Percentiles rank a stretch among this genome's conserved stretches.
phyloP scores from a whole-genome alignment of 2,329 filamentous ascomycete species.

The Dothideomycetes sp. region DNA sequence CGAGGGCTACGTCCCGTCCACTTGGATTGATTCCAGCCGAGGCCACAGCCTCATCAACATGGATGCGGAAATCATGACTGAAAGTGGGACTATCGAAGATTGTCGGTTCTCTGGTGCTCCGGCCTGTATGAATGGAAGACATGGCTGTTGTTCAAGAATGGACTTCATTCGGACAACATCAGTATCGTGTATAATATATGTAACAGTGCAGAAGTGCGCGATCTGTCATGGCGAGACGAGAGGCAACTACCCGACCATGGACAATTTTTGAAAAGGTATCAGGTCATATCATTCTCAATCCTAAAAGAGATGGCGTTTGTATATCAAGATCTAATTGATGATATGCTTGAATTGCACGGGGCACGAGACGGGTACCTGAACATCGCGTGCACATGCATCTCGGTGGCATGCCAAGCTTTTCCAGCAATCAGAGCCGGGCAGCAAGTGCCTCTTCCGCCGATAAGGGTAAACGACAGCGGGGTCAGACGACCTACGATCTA shows the following conservation, averaged over 20 bases:
- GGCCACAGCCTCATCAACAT: slow-evolving; percentile 68
- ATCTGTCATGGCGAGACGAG: background rate
- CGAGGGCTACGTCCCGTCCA: slow-evolving; percentile 80
- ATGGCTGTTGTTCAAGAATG: slow-evolving; percentile 1
- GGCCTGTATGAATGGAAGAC: slow-evolving; percentile 3
- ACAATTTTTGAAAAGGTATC: no score
- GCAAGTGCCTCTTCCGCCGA: background rate
- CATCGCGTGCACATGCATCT: no score
- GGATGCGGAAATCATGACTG: slow-evolving; percentile 71
- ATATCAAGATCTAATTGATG: no score
- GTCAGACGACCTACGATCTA: background rate
- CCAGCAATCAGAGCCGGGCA: no score
- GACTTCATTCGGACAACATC: background rate
- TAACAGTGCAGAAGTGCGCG: background rate
- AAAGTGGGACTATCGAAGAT: slow-evolving; percentile 75
- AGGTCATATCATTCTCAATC: no score
- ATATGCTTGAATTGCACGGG: no score
- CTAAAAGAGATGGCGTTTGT: no score
- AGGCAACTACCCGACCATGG: no score
- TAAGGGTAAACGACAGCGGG: background rate
- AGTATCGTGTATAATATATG: background rate
- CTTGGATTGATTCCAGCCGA: slow-evolving; percentile 89
- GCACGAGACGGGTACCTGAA: no score
- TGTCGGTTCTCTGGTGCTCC: slow-evolving; percentile 2
- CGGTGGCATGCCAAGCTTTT: background rate